phyloP scores from a whole-genome alignment of 139 green algal species.

The Auxenochlorella protothecoides region DNA sequence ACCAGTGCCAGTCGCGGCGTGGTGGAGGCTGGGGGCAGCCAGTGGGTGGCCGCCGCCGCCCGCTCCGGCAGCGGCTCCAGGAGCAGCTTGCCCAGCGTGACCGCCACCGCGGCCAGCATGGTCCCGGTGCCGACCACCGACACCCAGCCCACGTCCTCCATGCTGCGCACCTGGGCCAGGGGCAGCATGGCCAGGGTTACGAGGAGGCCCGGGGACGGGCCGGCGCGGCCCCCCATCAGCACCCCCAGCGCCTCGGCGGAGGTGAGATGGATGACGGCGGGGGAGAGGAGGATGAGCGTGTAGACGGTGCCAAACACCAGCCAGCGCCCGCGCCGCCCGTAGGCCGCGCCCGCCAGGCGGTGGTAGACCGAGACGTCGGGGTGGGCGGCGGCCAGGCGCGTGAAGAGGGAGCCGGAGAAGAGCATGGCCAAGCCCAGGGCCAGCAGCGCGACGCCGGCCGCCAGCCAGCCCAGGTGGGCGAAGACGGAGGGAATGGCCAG shows the following conservation, averaged over 20 bases:
- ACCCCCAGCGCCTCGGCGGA: not conserved
- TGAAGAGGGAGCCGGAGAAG: not conserved
- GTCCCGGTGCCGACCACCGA: constrained; percentile 25
- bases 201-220: not conserved
- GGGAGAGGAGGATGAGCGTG: not conserved
- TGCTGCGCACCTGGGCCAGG: constrained; percentile 15
- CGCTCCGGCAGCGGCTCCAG: not conserved
- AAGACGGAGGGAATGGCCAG: not conserved
- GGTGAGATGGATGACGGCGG: constrained; percentile 1
- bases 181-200: constrained; percentile 25
- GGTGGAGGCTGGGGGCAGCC: too few relatives aligned
- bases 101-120: constrained; percentile 22
- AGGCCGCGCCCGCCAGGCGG: not conserved
- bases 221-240: not conserved
- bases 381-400: not conserved
- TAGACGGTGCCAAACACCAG: constrained; percentile 1
- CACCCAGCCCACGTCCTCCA: constrained; percentile 22
- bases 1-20: not conserved
- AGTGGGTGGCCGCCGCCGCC: too few relatives aligned
- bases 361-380: not conserved
- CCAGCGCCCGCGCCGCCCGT: not conserved
- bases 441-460: not conserved
- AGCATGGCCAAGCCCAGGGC: not conserved
- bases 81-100: constrained; percentile 20
- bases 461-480: not conserved